Percentiles rank a stretch among this genome's conserved stretches.
phyloP scores from a whole-genome alignment of 2,329 filamentous ascomycete species.

The Fusarium mangiferae region DNA sequence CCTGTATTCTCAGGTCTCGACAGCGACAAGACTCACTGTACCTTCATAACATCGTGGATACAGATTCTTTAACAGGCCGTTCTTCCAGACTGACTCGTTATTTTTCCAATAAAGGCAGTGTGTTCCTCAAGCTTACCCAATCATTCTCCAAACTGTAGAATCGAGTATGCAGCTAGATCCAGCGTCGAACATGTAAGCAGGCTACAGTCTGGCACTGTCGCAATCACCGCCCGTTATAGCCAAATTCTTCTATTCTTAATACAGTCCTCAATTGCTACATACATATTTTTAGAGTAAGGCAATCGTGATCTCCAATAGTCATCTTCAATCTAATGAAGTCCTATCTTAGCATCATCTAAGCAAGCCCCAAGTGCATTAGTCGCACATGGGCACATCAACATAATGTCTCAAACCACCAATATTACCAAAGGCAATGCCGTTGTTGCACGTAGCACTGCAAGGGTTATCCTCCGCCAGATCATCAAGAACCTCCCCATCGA shows the following conservation, averaged over 20 bases:
- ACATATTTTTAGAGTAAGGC: rapidly evolving
- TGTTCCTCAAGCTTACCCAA: no score
- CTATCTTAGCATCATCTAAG: neutral
- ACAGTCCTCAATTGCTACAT: neutral
- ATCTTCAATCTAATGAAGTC: neutral
- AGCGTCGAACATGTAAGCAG: no score
- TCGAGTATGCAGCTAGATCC: no score
- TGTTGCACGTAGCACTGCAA: neutral
- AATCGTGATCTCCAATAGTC: neutral
- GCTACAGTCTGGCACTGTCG: neutral
- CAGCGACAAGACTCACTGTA: neutral
- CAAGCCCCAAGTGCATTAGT: neutral
- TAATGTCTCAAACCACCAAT: neutral
- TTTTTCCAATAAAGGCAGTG: no score
- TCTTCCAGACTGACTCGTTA: neutral
- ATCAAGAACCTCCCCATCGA: neutral
- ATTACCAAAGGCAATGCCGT: neutral
- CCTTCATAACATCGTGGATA: neutral
- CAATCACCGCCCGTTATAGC: neutral
- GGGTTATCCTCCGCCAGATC: neutral
- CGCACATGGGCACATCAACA: neutral
- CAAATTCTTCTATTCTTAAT: neutral
- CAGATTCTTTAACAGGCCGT: neutral
- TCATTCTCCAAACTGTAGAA: no score
- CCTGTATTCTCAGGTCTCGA: neutral